Evolutionary conservation across 2,329 filamentous ascomycete species (phyloP), one percentile per base, ranked within the genome.

Genomic region (Clarireedia homoeocarpa): DNA sequence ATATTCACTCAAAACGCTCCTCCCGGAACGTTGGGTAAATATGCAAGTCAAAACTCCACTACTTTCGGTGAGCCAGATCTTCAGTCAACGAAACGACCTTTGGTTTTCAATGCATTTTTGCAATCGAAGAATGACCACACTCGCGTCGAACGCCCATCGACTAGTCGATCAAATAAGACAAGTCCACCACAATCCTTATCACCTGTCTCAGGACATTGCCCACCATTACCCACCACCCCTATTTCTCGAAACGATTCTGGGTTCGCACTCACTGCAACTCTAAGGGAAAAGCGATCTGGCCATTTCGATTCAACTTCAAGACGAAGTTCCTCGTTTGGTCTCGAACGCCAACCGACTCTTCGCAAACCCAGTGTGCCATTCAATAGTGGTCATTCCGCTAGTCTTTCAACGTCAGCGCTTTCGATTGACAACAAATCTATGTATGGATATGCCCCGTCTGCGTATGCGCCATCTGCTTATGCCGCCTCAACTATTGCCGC

Each of bases 231-330:
- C 0, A 80, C 81, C 3, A 92, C 89, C 3, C 86, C 89, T 0
- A 82, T 88, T n/a, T 95, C 91, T 5, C 82, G 91, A 15, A 95
- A 87, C 66, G 94, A 99, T 68, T 96, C 92, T 4, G 92, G 90
- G 1, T 95, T 94, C 71, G 88, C 89, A 38, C 76, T 96, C 55
- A 86, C 91, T 60, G 84, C 88, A 17, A 95, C 89, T 4, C 76
- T 99, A 56, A 84, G 91, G 34, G 94, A 97, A 73, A 99, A 97
- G 75, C 83, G 92, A 51, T 97, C 94, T 3, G 91, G 89, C 1
- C 90, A 96, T 69, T 96, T 97, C 63, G 83, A 86, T 56, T 72
- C 60, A 74, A 79, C 77, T 62, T 87, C 87, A n/a, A 83, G 91
- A 58, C 83, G 92, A 62, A 96, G 91, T 74, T 95, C 91, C n/a